Evolutionary conservation across 768 basidiomycete genomes (phyloP).

Genomic region (Naganishia vaughanmartiniae): DNA sequence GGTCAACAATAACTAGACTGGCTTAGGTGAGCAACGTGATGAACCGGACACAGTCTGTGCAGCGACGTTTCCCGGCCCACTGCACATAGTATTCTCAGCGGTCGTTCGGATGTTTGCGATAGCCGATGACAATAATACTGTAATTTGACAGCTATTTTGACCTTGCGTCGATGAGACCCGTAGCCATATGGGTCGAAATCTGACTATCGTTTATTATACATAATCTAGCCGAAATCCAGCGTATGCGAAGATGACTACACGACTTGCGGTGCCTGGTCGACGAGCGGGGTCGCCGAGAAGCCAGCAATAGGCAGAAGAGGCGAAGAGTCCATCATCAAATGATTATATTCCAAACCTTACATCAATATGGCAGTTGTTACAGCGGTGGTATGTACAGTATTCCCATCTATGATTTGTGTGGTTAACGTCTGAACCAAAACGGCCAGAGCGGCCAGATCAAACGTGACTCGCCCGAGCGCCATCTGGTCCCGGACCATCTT

Average conservation of each 20-base stretch:
- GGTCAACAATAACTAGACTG: no score
- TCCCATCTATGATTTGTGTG: constrained; percentile 14
- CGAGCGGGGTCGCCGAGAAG: no score
- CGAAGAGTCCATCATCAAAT: neutral
- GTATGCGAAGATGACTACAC: neutral
- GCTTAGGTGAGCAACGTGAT: no score
- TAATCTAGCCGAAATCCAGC: neutral
- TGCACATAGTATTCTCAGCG: no score
- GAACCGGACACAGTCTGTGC: no score
- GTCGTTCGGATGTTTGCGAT: no score
- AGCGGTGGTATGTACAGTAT: neutral
- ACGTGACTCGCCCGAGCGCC: neutral
- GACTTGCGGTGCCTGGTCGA: no score
- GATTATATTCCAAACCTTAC: constrained; percentile 3
- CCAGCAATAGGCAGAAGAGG: neutral
- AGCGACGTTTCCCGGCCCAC: no score
- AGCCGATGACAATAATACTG: no score
- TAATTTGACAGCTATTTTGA: no score
- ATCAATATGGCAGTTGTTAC: neutral
- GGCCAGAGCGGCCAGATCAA: neutral
- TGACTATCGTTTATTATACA: neutral
- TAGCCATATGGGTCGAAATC: neutral
- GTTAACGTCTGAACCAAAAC: neutral
- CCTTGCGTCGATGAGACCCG: neutral
- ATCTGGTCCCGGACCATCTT: constrained; percentile 16